Evolutionary conservation across 805 yeast species (phyloP).

Genomic region (Starmerella bacillaris): DNA sequence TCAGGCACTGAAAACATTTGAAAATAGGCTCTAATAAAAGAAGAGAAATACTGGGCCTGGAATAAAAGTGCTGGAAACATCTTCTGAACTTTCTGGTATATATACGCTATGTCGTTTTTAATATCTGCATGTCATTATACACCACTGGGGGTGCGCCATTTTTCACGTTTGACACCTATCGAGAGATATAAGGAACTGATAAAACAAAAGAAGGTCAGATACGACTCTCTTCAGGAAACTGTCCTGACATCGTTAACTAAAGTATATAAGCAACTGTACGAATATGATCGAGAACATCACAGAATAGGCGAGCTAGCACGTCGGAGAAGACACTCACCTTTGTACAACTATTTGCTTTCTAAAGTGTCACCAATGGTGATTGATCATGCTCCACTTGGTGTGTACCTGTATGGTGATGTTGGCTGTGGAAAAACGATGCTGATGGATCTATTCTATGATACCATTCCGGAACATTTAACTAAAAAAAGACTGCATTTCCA

Average conservation of each 20-base stretch:
- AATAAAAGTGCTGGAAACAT: no score
- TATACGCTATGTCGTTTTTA: no score
- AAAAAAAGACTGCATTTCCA: slow-evolving; percentile 83
- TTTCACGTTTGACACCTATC: slow-evolving; percentile 20
- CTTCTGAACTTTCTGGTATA: no score
- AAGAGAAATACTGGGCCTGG: no score
- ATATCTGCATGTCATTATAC: no score
- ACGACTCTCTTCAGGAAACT: slow-evolving; percentile 66
- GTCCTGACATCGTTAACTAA: slow-evolving; percentile 44
- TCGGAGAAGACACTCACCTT: background rate
- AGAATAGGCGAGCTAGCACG: slow-evolving; percentile 14
- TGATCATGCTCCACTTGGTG: slow-evolving; percentile 43
- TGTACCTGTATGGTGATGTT: slow-evolving; percentile 89
- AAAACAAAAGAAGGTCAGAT: slow-evolving; percentile 24
- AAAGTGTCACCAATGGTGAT: slow-evolving; percentile 1
- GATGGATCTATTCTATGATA: slow-evolving; percentile 83
- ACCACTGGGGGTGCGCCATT: no score
- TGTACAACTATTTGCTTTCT: background rate
- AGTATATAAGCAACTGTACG: slow-evolving; percentile 36
- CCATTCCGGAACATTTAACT: slow-evolving; percentile 60
- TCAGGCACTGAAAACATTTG: no score
- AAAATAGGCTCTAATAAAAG: no score
- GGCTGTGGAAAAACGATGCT: slow-evolving; percentile 98
- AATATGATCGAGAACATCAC: slow-evolving; percentile 39
- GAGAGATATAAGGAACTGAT: slow-evolving; percentile 24